phyloP scores from a whole-genome alignment of 2,329 filamentous ascomycete species.

The Cryphonectria parasitica region DNA sequence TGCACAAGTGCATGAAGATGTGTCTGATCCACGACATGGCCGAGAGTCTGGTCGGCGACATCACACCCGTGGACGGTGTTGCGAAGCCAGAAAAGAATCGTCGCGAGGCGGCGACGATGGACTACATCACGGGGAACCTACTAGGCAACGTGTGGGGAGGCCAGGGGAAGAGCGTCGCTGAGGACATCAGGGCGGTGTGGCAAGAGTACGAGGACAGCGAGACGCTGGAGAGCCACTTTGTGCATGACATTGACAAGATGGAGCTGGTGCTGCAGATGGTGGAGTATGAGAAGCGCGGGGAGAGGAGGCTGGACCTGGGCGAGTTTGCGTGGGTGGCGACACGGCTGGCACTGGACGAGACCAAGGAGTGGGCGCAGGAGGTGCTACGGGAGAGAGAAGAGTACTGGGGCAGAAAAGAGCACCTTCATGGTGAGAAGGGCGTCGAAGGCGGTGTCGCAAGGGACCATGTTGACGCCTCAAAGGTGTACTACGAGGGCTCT shows the following conservation, averaged over 20 bases:
- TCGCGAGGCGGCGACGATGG: slow-evolving; percentile 87
- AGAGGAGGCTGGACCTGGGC: slow-evolving; percentile 72
- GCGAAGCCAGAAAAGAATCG: slow-evolving; percentile 86
- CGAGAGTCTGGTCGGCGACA: slow-evolving; percentile 91
- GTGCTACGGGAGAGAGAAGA: slow-evolving; percentile 75
- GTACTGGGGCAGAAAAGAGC: slow-evolving; percentile 66
- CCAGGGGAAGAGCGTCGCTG: slow-evolving; percentile 51
- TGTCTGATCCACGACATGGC: slow-evolving; percentile 98
- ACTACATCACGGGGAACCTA: slow-evolving; percentile 77
- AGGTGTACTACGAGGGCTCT: slow-evolving; percentile 51
- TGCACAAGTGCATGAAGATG: slow-evolving; percentile 89
- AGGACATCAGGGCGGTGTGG: slow-evolving; percentile 80
- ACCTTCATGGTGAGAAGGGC: slow-evolving; percentile 52
- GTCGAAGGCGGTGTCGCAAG: slow-evolving; percentile 44
- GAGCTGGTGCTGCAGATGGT: slow-evolving; percentile 94
- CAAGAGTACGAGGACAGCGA: slow-evolving; percentile 91
- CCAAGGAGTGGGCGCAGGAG: slow-evolving; percentile 77
- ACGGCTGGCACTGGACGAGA: slow-evolving; percentile 75
- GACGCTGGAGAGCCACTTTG: slow-evolving; percentile 84
- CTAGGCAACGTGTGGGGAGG: slow-evolving; percentile 78
- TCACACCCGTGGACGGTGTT: slow-evolving; percentile 89
- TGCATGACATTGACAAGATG: slow-evolving; percentile 97
- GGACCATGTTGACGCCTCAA: slow-evolving; percentile 46
- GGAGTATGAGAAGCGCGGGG: slow-evolving; percentile 82
- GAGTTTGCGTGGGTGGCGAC: slow-evolving; percentile 84